These are phyloP conservation scores for Kodamaea neixiangensis DNA, from an alignment of 805 yeast species.

Conservation along the genomic window DNA sequence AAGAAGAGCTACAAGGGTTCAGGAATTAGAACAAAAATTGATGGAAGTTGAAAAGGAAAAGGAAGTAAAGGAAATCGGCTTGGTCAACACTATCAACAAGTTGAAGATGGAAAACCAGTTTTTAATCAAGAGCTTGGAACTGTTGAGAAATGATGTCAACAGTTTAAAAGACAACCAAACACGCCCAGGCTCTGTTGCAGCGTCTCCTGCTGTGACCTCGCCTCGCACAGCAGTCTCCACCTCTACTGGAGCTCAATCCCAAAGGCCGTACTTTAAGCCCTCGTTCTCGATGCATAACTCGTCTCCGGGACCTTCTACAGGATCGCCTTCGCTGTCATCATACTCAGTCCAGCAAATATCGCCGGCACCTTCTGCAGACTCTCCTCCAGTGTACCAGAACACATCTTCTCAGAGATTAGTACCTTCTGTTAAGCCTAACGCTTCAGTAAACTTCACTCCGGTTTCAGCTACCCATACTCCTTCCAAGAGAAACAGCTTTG, in stretches of 20 bases:
- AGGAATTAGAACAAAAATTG: conserved; percentile 71
- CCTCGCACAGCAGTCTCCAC: conserved; percentile 1
- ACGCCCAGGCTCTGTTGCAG: neutral
- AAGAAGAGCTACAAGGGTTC: conserved; percentile 78
- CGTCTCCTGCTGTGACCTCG: neutral
- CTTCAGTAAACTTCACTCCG: conserved; percentile 15
- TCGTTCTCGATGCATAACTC: conserved; percentile 10
- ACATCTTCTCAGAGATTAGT: neutral
- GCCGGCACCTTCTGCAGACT: conserved; percentile 54
- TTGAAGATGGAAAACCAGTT: conserved; percentile 47
- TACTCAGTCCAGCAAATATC: conserved; percentile 50
- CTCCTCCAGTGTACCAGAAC: conserved; percentile 36
- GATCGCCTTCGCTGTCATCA: conserved; percentile 19
- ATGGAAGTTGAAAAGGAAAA: conserved; percentile 67
- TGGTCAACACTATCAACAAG: conserved; percentile 52
- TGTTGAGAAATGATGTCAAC: conserved; percentile 35
- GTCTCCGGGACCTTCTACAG: conserved; percentile 28
- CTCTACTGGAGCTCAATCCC: neutral
- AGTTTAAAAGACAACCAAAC: conserved; percentile 18
- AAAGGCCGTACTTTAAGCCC: conserved; percentile 11
- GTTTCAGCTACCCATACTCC: conserved; percentile 12
- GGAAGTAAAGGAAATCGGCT: conserved; percentile 57
- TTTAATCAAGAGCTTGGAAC: conserved; percentile 45
- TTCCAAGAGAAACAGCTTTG: conserved; percentile 29
- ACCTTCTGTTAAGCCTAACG: conserved; percentile 8